Conservation (phyloP, 345 rosid genomes). For the Eucalyptus victrix region DNA sequence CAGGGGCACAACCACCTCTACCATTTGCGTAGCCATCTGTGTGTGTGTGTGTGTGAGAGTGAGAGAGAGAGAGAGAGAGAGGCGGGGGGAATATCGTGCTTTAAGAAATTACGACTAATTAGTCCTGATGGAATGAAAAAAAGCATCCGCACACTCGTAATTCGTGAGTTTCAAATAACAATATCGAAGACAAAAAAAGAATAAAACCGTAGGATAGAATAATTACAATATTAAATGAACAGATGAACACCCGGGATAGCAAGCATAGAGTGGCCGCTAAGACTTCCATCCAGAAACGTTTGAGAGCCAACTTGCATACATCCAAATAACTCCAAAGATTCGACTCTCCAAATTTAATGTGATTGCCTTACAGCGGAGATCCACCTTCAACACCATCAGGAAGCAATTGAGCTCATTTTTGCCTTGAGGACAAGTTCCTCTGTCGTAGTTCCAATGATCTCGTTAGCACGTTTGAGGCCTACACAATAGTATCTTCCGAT, state of each 20-base stretch:
- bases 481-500: constrained; percentile 69
- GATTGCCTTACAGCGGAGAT: neutral
- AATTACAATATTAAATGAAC: neutral
- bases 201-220: neutral
- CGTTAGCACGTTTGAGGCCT: constrained; percentile 76
- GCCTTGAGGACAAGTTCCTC: constrained; percentile 90
- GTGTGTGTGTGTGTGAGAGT: no score
- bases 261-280: neutral
- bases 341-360: neutral
- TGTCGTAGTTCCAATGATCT: constrained; percentile 78
- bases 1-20: neutral
- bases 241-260: neutral
- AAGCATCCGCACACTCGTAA: neutral
- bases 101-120: neutral
- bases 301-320: neutral
- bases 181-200: neutral
- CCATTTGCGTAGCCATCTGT: neutral
- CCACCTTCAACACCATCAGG: constrained; percentile 14
- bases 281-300: neutral
- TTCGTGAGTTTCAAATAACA: neutral
- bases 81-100: neutral
- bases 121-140: neutral
- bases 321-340: neutral
- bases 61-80: neutral
- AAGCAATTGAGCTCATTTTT: constrained; percentile 26